Conservation (phyloP, 805 yeast genomes). For the Saccharomycopsis oosterbeekiorum region DNA sequence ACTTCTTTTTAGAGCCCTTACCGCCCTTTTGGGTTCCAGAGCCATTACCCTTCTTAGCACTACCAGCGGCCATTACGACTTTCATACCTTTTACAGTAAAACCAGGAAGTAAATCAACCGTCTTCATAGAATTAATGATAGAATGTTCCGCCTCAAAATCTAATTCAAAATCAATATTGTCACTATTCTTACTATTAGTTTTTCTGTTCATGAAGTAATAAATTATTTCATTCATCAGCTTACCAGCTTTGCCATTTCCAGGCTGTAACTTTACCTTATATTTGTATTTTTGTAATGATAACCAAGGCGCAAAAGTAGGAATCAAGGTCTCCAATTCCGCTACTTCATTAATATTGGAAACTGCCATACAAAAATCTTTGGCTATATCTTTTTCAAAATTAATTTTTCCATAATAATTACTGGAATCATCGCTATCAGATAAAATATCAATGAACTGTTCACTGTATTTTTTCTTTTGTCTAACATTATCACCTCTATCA, state of each 20-base stretch:
- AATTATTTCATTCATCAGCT: conserved; percentile 63
- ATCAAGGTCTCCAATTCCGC: conserved; percentile 46
- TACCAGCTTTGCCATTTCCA: conserved; percentile 74
- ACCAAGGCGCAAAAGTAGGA: conserved; percentile 93
- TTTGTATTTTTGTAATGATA: conserved; percentile 58
- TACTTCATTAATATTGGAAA: conserved; percentile 33
- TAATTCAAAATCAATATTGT: conserved; percentile 26
- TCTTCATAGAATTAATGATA: conserved; percentile 43
- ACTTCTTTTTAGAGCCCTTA: conserved; percentile 20
- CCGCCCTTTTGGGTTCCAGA: conserved; percentile 21
- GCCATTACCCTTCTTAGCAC: conserved; percentile 21
- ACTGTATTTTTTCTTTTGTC: conserved; percentile 16
- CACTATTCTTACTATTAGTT: conserved; percentile 27
- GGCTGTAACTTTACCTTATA: conserved; percentile 81
- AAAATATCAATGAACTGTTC: conserved; percentile 17
- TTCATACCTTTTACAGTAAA: conserved; percentile 68
- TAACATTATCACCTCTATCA: not conserved
- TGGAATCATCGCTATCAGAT: conserved; percentile 11
- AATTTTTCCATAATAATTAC: conserved; percentile 26
- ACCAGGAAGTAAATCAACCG: conserved; percentile 55
- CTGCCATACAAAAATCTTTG: not conserved
- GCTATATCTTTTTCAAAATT: not conserved
- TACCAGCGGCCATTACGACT: conserved; percentile 43
- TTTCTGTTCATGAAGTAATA: conserved; percentile 45
- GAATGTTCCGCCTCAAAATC: conserved; percentile 70